Conservation (phyloP, 257 asterid genomes). For the Nicotiana otophora region DNA sequence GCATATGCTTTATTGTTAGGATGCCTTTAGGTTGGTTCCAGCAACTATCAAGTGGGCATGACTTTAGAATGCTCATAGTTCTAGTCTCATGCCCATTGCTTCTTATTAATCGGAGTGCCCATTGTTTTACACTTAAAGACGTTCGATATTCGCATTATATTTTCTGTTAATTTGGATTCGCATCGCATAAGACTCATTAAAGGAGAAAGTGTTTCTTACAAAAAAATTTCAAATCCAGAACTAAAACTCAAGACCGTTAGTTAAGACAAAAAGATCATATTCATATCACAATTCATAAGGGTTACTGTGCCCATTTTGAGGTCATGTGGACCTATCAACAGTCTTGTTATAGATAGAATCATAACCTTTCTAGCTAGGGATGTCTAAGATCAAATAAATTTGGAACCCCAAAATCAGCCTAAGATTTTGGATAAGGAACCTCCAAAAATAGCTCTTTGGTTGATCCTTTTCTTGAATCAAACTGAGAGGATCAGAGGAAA, state of each 20-base stretch:
- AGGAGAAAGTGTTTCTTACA: too few relatives aligned
- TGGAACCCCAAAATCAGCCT: background rate
- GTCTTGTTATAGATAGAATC: background rate
- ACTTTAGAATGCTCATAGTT: background rate
- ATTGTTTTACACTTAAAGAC: too few relatives aligned
- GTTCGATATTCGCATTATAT: too few relatives aligned
- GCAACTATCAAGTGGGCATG: background rate
- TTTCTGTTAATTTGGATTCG: too few relatives aligned
- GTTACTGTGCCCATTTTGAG: background rate
- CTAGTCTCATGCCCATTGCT: background rate
- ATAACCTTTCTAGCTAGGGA: background rate
- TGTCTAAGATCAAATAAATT: background rate
- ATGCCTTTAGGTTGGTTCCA: background rate
- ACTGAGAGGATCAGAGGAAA: background rate
- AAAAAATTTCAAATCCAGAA: too few relatives aligned
- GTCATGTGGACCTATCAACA: background rate
- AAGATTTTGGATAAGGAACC: background rate
- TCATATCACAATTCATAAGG: too few relatives aligned
- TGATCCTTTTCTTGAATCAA: background rate
- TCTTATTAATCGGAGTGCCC: background rate
- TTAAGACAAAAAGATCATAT: too few relatives aligned
- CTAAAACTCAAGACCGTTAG: too few relatives aligned
- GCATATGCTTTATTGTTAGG: background rate
- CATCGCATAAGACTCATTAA: too few relatives aligned
- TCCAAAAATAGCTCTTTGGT: background rate